phyloP scores from a whole-genome alignment of 1,284 basidiomycete species.

The Puccinia coronata region DNA sequence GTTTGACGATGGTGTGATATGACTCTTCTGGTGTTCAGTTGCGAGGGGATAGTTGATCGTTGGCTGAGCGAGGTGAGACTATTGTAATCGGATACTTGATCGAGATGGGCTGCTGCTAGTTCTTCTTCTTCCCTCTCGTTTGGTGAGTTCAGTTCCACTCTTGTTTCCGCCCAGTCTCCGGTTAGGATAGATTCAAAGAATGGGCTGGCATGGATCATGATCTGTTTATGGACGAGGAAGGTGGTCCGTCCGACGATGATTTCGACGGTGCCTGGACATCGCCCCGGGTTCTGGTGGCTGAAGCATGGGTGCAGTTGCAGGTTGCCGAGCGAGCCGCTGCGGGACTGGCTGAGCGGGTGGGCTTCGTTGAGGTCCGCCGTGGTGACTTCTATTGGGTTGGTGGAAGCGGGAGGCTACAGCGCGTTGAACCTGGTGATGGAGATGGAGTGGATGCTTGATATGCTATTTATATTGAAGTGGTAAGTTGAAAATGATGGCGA shows the following conservation, averaged over 20 bases:
- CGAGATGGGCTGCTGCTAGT: too few species aligned
- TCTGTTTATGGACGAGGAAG: slow-evolving; percentile 67
- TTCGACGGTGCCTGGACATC: slow-evolving; percentile 39
- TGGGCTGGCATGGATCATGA: slow-evolving; percentile 77
- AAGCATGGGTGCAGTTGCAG: slow-evolving; percentile 21
- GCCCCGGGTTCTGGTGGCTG: slow-evolving; percentile 9
- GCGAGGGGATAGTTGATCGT: not conserved
- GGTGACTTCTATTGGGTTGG: not conserved
- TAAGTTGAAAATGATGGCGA: too few species aligned
- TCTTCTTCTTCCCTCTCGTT: not conserved
- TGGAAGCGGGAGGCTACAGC: too few species aligned
- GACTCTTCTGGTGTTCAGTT: too few species aligned
- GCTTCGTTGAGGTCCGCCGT: slow-evolving; percentile 1
- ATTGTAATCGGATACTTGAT: too few species aligned
- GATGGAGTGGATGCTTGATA: too few species aligned
- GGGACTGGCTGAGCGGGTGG: not conserved
- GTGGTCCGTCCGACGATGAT: slow-evolving; percentile 40
- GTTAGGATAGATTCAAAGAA: slow-evolving; percentile 81
- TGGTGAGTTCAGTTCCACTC: not conserved
- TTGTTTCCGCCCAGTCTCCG: slow-evolving; percentile 61
- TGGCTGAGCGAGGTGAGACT: not conserved
- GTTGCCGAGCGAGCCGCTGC: slow-evolving; percentile 6
- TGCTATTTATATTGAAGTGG: too few species aligned
- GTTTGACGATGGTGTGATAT: slow-evolving; percentile 17
- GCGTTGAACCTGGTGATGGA: too few species aligned